Conservation (phyloP, 306 rosid species). For the Sechiopsis laciniata region DNA sequence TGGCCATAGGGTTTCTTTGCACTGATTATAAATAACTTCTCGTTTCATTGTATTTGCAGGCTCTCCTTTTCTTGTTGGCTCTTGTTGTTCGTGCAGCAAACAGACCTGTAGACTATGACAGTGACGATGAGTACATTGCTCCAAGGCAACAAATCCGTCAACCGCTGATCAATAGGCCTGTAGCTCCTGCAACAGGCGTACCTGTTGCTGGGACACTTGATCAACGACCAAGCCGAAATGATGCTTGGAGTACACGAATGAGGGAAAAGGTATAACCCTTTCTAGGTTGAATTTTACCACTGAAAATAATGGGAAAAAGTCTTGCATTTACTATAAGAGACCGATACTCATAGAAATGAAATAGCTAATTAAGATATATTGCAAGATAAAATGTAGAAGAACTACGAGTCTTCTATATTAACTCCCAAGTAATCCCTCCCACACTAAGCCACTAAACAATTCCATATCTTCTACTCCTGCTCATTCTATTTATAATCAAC, state of each 20-base stretch:
- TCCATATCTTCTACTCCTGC: not conserved
- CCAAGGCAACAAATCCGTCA: conserved; percentile 73
- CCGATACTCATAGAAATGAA: not conserved
- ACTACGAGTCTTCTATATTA: not conserved
- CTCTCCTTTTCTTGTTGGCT: conserved; percentile 76
- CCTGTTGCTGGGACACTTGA: conserved; percentile 59
- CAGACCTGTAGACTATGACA: conserved; percentile 72
- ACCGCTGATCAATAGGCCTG: conserved; percentile 71
- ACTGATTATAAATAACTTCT: not conserved
- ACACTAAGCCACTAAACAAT: not conserved
- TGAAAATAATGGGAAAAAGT: not conserved
- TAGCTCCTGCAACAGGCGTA: conserved; percentile 61
- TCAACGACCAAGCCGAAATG: conserved; percentile 77
- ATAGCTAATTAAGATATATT: not conserved
- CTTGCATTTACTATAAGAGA: not conserved
- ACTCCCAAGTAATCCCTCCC: not conserved
- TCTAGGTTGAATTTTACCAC: not conserved
- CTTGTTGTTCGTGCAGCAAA: conserved; percentile 78
- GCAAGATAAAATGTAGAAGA: not conserved
- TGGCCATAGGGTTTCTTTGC: not conserved
- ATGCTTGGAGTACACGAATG: conserved; percentile 98
- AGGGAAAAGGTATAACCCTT: conserved; percentile 74
- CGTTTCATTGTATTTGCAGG: conserved; percentile 42
- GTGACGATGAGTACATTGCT: conserved; percentile 78
- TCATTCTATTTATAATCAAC: not conserved